Conservation (phyloP, 2,329 filamentous ascomycete species). For the Alternaria infectoria region DNA sequence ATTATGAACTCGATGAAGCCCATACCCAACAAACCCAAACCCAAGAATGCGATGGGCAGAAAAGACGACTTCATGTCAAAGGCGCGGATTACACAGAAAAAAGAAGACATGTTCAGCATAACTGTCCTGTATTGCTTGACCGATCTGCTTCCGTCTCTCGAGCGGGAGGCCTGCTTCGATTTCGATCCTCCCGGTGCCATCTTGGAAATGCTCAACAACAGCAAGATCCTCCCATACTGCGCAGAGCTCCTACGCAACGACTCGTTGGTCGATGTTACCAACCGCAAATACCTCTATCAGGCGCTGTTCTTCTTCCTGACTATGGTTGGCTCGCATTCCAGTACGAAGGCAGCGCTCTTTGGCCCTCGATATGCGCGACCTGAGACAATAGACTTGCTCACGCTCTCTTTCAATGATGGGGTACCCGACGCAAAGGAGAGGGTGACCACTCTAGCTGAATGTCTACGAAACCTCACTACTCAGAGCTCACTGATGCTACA, state of each 20-base stretch:
- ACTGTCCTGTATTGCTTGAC: conserved; percentile 23
- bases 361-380: conserved; percentile 43
- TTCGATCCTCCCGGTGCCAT: conserved; percentile 37
- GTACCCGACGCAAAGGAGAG: conserved; percentile 5
- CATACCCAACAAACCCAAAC: background rate
- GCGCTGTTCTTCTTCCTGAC: conserved; percentile 51
- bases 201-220: conserved; percentile 43
- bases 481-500: conserved; percentile 31
- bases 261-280: conserved; percentile 47
- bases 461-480: conserved; percentile 33
- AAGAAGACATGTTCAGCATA: conserved; percentile 16
- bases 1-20: background rate
- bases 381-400: conserved; percentile 45
- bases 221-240: conserved; percentile 46
- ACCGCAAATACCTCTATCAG: conserved; percentile 46
- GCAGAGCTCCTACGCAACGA: conserved; percentile 52
- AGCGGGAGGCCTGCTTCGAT: conserved; percentile 33
- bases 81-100: conserved; percentile 16
- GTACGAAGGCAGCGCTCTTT: conserved; percentile 40
- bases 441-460: conserved; percentile 29
- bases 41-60: background rate
- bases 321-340: conserved; percentile 39
- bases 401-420: conserved; percentile 37
- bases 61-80: conserved; percentile 1
- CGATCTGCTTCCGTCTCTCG: conserved; percentile 34